phyloP scores from a whole-genome alignment of 306 rosid genomes.

The Cicer chorassanicum region DNA sequence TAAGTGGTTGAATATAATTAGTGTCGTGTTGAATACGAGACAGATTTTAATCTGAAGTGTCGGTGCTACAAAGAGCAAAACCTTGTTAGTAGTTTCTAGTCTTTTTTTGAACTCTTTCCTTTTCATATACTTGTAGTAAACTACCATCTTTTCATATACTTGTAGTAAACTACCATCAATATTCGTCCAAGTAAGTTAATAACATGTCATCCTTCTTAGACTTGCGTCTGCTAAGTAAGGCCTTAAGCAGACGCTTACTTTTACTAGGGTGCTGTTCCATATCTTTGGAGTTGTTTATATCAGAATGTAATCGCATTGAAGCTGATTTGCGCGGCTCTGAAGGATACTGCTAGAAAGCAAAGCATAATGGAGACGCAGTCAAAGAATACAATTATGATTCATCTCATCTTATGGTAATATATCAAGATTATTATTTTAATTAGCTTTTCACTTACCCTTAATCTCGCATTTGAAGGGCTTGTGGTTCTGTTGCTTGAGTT shows the following conservation, averaged over 20 bases:
- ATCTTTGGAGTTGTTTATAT: conserved; percentile 67
- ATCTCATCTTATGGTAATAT: conserved; percentile 2
- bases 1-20: neutral
- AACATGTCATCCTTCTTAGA: conserved; percentile 92
- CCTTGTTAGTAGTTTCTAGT: conserved; percentile 28
- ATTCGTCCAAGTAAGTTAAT: conserved; percentile 91
- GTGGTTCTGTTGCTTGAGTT: conserved; percentile 72
- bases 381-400: neutral
- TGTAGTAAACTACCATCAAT: conserved; percentile 51
- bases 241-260: conserved; percentile 91
- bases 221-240: conserved; percentile 94
- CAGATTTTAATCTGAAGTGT: neutral
- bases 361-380: conserved; percentile 9
- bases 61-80: neutral
- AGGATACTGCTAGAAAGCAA: conserved; percentile 62
- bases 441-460: conserved; percentile 53
- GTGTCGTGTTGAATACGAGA: neutral
- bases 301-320: conserved; percentile 84
- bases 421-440: neutral
- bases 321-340: conserved; percentile 93
- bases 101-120: conserved; percentile 49
- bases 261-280: conserved; percentile 81
- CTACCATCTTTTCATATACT: conserved; percentile 37
- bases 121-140: conserved; percentile 24
- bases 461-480: conserved; percentile 69